A percentile compares a stretch with the other conserved stretches of the same genome.
Conservation (phyloP, 495 filamentous ascomycete genomes). For the Podospora didyma region DNA sequence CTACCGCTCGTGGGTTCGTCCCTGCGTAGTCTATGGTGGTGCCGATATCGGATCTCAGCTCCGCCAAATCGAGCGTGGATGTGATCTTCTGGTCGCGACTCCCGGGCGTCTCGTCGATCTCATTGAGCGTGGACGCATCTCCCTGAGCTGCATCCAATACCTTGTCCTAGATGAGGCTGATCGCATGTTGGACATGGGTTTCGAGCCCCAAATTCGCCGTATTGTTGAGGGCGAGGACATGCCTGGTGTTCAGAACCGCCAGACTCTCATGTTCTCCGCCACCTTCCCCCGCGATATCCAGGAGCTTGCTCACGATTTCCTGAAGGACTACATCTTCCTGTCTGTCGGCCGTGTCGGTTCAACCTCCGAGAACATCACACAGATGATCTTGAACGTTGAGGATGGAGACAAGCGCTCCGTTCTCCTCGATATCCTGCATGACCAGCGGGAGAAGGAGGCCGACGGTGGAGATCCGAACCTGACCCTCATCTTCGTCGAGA, state of each 20-base stretch:
- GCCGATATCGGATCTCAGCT: conserved; percentile 97
- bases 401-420: conserved; percentile 97
- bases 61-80: conserved; percentile 94
- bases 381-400: conserved; percentile 97
- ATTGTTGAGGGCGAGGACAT: conserved; percentile 98
- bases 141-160: conserved; percentile 95
- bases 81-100: conserved; percentile 94
- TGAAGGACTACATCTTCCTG: conserved; percentile 97
- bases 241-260: conserved; percentile 77
- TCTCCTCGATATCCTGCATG: conserved; percentile 94
- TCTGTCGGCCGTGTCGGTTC: conserved; percentile 98
- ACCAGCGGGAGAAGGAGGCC: conserved; percentile 42
- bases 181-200: conserved; percentile 99
- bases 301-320: conserved; percentile 95
- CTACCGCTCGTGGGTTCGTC: conserved; percentile 97
- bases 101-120: conserved; percentile 95
- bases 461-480: conserved; percentile 63
- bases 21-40: conserved; percentile 98
- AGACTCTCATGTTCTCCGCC: conserved; percentile 99
- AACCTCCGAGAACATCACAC: conserved; percentile 99
- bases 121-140: conserved; percentile 97
- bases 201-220: conserved; percentile 97
- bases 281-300: conserved; percentile 99
- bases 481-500: conserved; percentile 97
- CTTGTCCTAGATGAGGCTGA: conserved; percentile 98